Evolutionary conservation across 805 yeast species (phyloP).

Genomic region (Spathaspora arborariae): DNA sequence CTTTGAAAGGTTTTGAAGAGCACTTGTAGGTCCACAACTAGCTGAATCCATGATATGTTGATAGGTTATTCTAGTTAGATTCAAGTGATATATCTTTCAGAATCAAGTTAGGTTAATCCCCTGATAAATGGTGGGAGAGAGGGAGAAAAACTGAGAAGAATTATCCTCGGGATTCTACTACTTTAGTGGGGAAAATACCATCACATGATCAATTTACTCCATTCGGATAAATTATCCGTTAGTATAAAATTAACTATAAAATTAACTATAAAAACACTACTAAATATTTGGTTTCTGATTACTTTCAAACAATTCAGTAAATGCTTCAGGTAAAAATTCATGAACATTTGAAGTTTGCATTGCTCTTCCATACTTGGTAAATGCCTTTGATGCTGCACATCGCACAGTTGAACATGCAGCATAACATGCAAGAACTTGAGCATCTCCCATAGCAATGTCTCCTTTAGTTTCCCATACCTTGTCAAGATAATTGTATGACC

Average conservation of each 20-base stretch:
- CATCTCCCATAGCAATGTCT: constrained; percentile 25
- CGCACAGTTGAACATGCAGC: constrained; percentile 73
- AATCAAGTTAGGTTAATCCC: too few relatives aligned
- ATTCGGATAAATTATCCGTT: background rate
- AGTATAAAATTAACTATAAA: background rate
- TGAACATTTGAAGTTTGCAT: constrained; percentile 86
- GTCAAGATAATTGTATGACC: constrained; percentile 65
- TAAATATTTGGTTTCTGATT: background rate
- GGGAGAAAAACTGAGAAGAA: background rate
- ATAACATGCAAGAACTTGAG: constrained; percentile 54
- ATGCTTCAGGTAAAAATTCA: constrained; percentile 61
- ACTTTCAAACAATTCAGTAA: constrained; percentile 30
- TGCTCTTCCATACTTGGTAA: constrained; percentile 59
- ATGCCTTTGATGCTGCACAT: constrained; percentile 63
- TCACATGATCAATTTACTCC: background rate
- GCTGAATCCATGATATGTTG: constrained; percentile 25
- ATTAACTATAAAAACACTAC: background rate
- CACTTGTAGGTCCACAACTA: constrained; percentile 45
- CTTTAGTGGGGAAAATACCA: background rate
- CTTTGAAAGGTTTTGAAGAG: constrained; percentile 37
- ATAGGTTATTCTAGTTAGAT: background rate
- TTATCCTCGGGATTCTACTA: background rate
- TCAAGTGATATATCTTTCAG: too few relatives aligned
- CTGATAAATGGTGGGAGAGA: background rate
- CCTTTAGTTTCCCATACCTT: constrained; percentile 48